Conservation (phyloP, 306 rosid species). For the Castanopsis chinensis region DNA sequence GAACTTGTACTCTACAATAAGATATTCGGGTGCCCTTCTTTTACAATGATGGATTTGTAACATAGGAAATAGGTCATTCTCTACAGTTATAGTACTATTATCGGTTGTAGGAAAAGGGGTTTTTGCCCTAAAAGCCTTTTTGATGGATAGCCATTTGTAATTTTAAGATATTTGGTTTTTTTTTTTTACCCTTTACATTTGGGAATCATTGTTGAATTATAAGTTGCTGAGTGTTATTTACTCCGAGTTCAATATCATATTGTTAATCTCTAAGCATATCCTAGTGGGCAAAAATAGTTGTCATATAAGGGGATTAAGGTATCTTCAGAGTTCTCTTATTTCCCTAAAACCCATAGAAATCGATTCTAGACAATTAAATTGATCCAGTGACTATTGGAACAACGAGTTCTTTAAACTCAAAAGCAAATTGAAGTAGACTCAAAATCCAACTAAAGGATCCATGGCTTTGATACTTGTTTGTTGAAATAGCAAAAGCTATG, state of each 20-base stretch:
- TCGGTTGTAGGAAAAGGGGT: constrained; percentile 22
- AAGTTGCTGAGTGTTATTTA: background rate
- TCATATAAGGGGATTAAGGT: no score
- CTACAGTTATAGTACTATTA: background rate
- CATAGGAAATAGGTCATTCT: constrained; percentile 32
- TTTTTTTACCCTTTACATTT: background rate
- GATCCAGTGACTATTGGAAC: no score
- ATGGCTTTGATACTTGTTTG: no score
- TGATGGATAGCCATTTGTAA: constrained; percentile 32
- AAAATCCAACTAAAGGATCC: no score
- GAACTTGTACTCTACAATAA: constrained; percentile 4
- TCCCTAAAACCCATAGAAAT: no score
- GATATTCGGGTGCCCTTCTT: background rate
- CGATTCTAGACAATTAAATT: no score
- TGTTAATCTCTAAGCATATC: no score
- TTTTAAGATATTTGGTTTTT: constrained; percentile 10
- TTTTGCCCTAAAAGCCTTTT: constrained; percentile 27
- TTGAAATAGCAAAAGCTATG: no score
- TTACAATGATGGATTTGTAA: constrained; percentile 24
- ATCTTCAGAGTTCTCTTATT: no score
- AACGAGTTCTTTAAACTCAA: no score
- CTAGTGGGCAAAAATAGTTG: background rate
- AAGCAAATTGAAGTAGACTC: no score
- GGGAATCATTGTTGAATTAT: background rate
- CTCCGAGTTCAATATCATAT: no score